Evolutionary conservation across 179 eudicot genomes (phyloP).

Genomic region (Silene noctiflora): DNA sequence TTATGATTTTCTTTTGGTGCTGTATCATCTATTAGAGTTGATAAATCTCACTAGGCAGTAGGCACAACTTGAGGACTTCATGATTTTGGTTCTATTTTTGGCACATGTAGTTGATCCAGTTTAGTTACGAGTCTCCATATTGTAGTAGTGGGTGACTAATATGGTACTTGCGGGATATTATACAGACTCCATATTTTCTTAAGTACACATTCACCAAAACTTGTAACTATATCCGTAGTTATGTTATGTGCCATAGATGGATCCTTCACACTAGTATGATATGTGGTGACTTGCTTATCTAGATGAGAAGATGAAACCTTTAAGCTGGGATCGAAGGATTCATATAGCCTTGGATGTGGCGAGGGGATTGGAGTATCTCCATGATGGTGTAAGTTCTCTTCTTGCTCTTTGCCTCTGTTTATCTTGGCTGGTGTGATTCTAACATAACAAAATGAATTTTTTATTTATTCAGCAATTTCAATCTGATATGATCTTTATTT

Average conservation of each 20-base stretch:
- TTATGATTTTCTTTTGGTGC: too few species aligned
- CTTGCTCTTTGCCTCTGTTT: neutral
- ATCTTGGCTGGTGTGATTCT: neutral
- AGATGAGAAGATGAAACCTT: conserved; percentile 61
- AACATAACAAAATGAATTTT: neutral
- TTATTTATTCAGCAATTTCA: neutral
- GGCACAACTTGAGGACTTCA: too few species aligned
- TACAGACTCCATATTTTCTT: too few species aligned
- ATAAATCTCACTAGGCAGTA: too few species aligned
- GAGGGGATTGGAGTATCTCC: conserved; percentile 96
- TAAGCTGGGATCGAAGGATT: conserved; percentile 81
- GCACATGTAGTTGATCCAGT: too few species aligned
- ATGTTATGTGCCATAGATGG: neutral
- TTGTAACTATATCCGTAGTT: neutral
- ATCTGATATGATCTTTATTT: conserved; percentile 3
- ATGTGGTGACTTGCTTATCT: conserved; percentile 14
- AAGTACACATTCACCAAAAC: too few species aligned
- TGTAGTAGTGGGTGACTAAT: too few species aligned
- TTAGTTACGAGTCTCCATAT: too few species aligned
- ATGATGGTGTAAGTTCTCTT: conserved; percentile 70
- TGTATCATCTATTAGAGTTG: too few species aligned
- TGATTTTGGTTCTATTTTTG: too few species aligned
- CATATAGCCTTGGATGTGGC: conserved; percentile 90
- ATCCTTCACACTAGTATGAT: neutral
- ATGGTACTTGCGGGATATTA: too few species aligned